A percentile compares a stretch with the other conserved stretches of the same genome.
Conservation (phyloP, 2,329 filamentous ascomycete species). For the Penicillium palitans region DNA sequence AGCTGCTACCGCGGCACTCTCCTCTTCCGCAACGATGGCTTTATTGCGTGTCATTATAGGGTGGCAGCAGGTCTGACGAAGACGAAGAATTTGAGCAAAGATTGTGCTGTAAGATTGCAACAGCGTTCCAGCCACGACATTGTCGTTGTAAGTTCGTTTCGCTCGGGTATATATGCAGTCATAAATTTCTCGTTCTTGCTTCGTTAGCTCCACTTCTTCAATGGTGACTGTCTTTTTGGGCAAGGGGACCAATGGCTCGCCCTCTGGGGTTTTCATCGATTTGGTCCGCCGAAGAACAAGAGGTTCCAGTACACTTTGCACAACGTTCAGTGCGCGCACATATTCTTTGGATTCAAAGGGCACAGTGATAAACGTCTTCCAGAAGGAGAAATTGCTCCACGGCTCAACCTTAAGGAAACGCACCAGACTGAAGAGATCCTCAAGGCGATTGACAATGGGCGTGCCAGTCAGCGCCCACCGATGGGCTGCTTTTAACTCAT, state of each 20-base stretch:
- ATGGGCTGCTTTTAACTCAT: conserved; percentile 80
- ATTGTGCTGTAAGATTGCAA: conserved; percentile 97
- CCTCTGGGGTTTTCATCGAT: conserved; percentile 94
- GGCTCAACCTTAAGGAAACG: conserved; percentile 92
- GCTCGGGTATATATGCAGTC: conserved; percentile 83
- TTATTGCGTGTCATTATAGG: conserved; percentile 85
- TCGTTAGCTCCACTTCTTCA: conserved; percentile 80
- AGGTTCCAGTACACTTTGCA: conserved; percentile 93
- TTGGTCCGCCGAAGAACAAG: conserved; percentile 94
- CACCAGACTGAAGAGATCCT: conserved; percentile 91
- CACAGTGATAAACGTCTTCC: conserved; percentile 97
- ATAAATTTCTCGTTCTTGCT: conserved; percentile 85
- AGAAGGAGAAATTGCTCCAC: conserved; percentile 99
- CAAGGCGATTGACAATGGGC: conserved; percentile 92
- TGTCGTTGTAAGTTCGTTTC: conserved; percentile 79
- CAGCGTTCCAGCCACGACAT: conserved; percentile 86
- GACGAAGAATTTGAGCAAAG: conserved; percentile 89
- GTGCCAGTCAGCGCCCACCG: conserved; percentile 94
- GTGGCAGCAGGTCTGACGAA: conserved; percentile 93
- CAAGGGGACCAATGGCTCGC: conserved; percentile 75
- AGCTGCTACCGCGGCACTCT: conserved; percentile 73
- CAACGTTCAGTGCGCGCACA: conserved; percentile 88
- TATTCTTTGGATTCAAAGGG: conserved; percentile 97
- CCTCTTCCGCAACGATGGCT: conserved; percentile 81
- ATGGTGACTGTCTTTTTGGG: conserved; percentile 81